These are phyloP conservation scores for Penicillium brasilianum DNA, from an alignment of 2,329 filamentous ascomycete genomes.

Conservation along the genomic window DNA sequence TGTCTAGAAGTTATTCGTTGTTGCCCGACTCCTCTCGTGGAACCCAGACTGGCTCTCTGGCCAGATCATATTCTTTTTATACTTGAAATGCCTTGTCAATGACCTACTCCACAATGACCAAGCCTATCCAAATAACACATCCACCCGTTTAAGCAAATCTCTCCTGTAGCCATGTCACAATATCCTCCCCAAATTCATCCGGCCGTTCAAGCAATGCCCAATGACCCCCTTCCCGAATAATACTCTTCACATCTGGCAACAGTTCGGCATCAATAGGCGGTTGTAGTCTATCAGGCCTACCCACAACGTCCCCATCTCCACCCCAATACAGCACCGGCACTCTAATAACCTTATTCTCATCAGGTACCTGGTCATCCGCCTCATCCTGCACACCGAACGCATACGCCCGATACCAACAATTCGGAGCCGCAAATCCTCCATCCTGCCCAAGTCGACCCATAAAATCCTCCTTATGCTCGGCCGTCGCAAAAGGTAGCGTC, in stretches of 20 bases:
- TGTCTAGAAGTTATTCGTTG: too few species aligned
- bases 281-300: neutral
- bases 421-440: neutral
- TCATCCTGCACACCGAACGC: neutral
- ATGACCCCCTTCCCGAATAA: neutral
- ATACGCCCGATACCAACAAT: neutral
- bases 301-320: conserved; percentile 1
- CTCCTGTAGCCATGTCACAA: neutral
- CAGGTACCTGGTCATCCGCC: neutral
- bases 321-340: neutral
- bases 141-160: neutral
- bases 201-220: conserved; percentile 2
- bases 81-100: neutral
- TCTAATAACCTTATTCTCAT: neutral
- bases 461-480: neutral
- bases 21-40: too few species aligned
- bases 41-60: too few species aligned
- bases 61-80: too few species aligned
- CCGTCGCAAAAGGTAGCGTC: neutral
- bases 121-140: neutral
- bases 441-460: neutral
- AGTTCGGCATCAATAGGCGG: neutral
- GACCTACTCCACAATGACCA: neutral
- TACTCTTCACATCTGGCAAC: neutral
- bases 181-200: neutral